Conservation (phyloP, 2,329 filamentous ascomycete species). For the Diaporthe aspalathi region DNA sequence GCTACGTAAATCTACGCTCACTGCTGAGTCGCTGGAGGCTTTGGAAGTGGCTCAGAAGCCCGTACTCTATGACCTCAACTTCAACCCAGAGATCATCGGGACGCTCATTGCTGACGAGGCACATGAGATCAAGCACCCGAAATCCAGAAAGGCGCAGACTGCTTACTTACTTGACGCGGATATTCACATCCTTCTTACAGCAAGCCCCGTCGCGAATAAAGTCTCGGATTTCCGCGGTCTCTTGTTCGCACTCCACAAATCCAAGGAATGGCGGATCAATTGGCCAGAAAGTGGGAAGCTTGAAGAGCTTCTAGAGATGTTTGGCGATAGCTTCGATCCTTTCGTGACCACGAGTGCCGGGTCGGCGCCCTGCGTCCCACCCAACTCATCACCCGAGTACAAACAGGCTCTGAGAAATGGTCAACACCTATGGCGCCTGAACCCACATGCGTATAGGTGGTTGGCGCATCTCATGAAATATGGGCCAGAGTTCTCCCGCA, state of each 20-base stretch:
- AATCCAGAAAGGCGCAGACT: neutral
- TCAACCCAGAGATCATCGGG: constrained; percentile 10
- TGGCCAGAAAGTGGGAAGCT: neutral
- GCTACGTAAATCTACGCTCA: neutral
- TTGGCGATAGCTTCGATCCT: neutral
- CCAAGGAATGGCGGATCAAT: neutral
- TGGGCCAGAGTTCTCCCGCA: neutral
- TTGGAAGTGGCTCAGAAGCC: constrained; percentile 7
- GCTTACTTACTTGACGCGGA: constrained; percentile 20
- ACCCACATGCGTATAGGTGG: constrained; percentile 21
- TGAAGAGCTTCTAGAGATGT: neutral
- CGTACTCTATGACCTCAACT: constrained; percentile 2
- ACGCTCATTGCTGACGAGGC: constrained; percentile 28
- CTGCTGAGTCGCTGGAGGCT: neutral
- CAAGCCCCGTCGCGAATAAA: constrained; percentile 12
- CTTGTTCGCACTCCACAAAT: constrained; percentile 16
- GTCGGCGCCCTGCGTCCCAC: neutral
- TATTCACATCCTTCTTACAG: constrained; percentile 25
- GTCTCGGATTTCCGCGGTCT: constrained; percentile 29
- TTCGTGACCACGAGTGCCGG: neutral
- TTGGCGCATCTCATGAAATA: neutral
- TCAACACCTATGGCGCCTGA: constrained; percentile 28
- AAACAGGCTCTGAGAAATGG: constrained; percentile 21
- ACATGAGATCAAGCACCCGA: constrained; percentile 26
- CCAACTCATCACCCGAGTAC: neutral